These are phyloP conservation scores for Linum tenue DNA, from an alignment of 345 rosid species.

Conservation along the genomic window DNA sequence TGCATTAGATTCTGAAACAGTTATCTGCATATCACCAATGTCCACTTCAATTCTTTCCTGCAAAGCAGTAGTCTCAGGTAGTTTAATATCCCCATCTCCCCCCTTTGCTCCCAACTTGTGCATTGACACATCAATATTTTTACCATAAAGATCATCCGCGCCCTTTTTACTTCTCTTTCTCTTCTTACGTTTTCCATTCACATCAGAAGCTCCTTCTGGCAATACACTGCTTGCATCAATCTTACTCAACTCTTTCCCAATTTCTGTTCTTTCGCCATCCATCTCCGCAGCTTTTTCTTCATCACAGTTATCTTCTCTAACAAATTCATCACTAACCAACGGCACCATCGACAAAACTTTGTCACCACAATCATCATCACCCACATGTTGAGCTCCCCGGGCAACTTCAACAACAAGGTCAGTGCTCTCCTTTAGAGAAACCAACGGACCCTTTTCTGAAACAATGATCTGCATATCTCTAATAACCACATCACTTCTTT, in stretches of 20 bases:
- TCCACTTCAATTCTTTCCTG: background rate
- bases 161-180: slow-evolving; percentile 13
- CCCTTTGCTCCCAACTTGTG: slow-evolving; percentile 10
- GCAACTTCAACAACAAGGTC: slow-evolving; percentile 8
- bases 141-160: slow-evolving; percentile 12
- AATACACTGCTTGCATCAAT: too few relatives aligned
- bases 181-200: slow-evolving; percentile 13
- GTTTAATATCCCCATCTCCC: background rate
- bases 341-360: slow-evolving; percentile 9
- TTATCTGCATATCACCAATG: too few relatives aligned
- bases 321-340: slow-evolving; percentile 1
- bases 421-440: too few relatives aligned
- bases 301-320: slow-evolving; percentile 10
- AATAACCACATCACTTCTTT: too few relatives aligned
- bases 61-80: background rate
- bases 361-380: slow-evolving; percentile 1
- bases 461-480: too few relatives aligned
- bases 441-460: too few relatives aligned
- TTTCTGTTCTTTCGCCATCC: slow-evolving; percentile 8
- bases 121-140: slow-evolving; percentile 12
- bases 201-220: background rate
- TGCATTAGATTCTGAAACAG: background rate
- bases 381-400: slow-evolving; percentile 1
- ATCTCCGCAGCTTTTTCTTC: background rate
- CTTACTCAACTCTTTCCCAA: background rate